Conservation (phyloP, 75 land plant genomes). For the Selaginella tamariscina region DNA sequence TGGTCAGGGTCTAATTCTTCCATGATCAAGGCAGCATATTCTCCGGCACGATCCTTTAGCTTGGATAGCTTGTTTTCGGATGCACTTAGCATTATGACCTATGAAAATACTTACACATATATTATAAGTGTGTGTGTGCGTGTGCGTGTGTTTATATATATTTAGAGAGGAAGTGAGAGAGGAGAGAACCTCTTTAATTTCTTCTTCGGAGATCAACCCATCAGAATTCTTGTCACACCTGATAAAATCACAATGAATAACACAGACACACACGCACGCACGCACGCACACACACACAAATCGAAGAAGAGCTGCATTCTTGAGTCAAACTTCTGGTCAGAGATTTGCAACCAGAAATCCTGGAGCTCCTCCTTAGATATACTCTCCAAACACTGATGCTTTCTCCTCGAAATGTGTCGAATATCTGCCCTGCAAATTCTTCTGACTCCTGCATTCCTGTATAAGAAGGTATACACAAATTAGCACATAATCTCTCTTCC, state of each 20-base stretch:
- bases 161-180: background rate
- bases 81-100: conserved; percentile 7
- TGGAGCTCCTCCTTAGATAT: conserved; percentile 20
- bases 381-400: conserved; percentile 20
- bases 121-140: background rate
- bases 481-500: background rate
- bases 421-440: conserved; percentile 21
- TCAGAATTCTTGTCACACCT: conserved; percentile 93
- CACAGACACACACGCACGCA: background rate
- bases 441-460: conserved; percentile 21
- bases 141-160: background rate
- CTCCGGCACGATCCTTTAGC: conserved; percentile 4
- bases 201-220: conserved; percentile 68
- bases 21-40: conserved; percentile 12
- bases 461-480: background rate
- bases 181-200: conserved; percentile 55
- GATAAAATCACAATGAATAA: background rate
- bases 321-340: conserved; percentile 19
- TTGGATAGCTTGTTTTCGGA: conserved; percentile 14
- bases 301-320: conserved; percentile 26
- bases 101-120: background rate
- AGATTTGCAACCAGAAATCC: conserved; percentile 19
- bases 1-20: conserved; percentile 10
- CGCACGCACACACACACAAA: conserved; percentile 13
- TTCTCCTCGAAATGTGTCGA: conserved; percentile 19